Base-by-base conservation (phyloP, 805 yeast species). In the Cyberlindnera petersonii region DNA sequence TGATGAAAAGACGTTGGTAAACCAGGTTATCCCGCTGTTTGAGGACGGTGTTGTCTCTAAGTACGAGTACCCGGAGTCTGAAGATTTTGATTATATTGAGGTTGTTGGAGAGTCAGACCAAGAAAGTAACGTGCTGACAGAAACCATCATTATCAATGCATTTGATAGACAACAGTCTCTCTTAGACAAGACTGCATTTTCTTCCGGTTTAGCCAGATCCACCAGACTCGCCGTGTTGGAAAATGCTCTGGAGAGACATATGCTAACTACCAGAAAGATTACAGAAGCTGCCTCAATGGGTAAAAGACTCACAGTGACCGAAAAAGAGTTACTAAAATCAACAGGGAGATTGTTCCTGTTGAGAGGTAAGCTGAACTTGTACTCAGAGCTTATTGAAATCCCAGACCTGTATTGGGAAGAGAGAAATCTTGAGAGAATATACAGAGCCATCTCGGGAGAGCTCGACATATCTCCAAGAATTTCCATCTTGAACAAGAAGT, bases 341-440 rank as follows among this genome's bases (percentile, higher is more conserved):
- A 86, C 93, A 0, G 96, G 96, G 0, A 68, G 79, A 39, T 65
- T 89, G 17, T 75, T 89, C 47, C 64, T 86, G 30, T 65, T 89
- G 11, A 66, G 97, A 43, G 96, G 95, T 1, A 82, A 82, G 49
- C 69, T 89, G 49, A 89, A 89, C 51, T 64, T 89, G 23, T 87
- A 89, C 59, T 83, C 91, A 9, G 96, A 88, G 53, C 69, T 89
- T 43, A 86, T 86, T 22, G 96, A 88, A 51, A 86, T 94, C 0
- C 97, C 97, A 0, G 97, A 89, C 58, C 63, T 87, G 30, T 89
- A 88, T 60, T 89, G 97, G 97, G 75, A 86, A 32, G 96, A 88
- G 55, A 95, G 96, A 1, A 77, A 78, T 24, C 65, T 89, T 38
- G 97, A 89, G 55, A 71, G 71, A 38, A 77, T 87, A 9, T 89